Base-by-base conservation (phyloP, 371 early-diverging fungal genomes). In the Circinella umbellata region DNA sequence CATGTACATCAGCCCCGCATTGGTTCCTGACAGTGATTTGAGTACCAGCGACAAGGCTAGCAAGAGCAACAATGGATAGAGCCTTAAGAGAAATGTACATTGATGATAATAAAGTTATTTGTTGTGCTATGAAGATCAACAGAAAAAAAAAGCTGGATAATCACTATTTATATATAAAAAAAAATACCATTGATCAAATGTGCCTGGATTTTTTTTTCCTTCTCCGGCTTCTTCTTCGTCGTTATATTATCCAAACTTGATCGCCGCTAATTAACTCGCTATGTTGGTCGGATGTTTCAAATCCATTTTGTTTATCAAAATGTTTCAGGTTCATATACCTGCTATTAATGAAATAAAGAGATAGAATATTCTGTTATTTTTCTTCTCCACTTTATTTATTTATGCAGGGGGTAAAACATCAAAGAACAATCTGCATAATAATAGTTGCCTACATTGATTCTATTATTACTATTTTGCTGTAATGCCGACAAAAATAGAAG, bases 21-120 rank as follows among this genome's bases (percentile, higher is more conserved):
- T 68, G 53, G 55, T 72, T 72, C 66, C 68, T 59, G 47, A 72
- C 73, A 42, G 61, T 53, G 17, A 72, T 42, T 17, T 66, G 66
- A 46, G 46, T 57, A 57, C 55, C 42, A 57, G 60, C 54, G 37
- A 64, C 69, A 57, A 61, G 17, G 37, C 64, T 64, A 36, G 53
- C 47, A 34, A 64, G 60, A 18, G 65, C 59, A 39, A 42, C 57
- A 37, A 59, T 59, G 37, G 47, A 69, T 59, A 48, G 36, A 46
- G 48, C 37, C 60, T 64, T 63, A 64, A 47, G 18, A 18, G 57
- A 57, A 57, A 34, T 51, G 51, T 51, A 51, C 51, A 51, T n/a
- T n/a, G n/a, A n/a, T 51, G 51, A 51, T 51, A n/a, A 51, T 51
- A n/a, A n/a, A 11, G 4, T 18, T 27, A n/a, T 17, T 15, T 20